Conservation (phyloP, 805 yeast genomes). For the Jamesozyma hellenica region DNA sequence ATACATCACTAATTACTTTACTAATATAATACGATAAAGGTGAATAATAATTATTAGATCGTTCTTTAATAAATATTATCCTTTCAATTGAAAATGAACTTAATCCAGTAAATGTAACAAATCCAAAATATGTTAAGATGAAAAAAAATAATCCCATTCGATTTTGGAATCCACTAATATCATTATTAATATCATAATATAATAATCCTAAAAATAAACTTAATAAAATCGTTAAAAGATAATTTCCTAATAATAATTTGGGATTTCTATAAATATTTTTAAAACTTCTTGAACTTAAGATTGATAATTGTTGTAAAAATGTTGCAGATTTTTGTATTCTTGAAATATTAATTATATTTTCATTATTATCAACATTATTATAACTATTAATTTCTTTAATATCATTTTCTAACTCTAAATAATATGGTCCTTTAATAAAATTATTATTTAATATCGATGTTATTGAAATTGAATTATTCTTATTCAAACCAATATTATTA, state of each 20-base stretch:
- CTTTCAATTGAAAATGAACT: slow-evolving; percentile 85
- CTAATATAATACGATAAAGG: slow-evolving; percentile 79
- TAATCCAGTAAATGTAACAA: slow-evolving; percentile 83
- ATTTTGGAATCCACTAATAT: slow-evolving; percentile 94
- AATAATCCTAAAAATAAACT: slow-evolving; percentile 80
- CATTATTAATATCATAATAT: slow-evolving; percentile 74
- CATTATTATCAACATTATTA: background rate
- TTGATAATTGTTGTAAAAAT: slow-evolving; percentile 53
- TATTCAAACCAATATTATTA: slow-evolving; percentile 4
- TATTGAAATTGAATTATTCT: slow-evolving; percentile 5
- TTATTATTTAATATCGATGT: slow-evolving; percentile 20
- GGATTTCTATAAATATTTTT: slow-evolving; percentile 91
- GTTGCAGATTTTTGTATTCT: slow-evolving; percentile 35
- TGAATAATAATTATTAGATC: slow-evolving; percentile 88
- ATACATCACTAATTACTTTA: slow-evolving; percentile 79
- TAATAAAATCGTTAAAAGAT: slow-evolving; percentile 61
- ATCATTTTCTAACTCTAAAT: slow-evolving; percentile 24
- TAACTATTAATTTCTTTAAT: slow-evolving; percentile 14
- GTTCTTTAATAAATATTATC: slow-evolving; percentile 79
- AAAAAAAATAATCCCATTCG: slow-evolving; percentile 90
- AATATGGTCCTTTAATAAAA: slow-evolving; percentile 28
- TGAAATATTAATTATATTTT: slow-evolving; percentile 6
- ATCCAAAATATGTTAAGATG: slow-evolving; percentile 83
- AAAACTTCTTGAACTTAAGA: slow-evolving; percentile 78
- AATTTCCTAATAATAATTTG: slow-evolving; percentile 73